Percentiles rank a stretch among this genome's conserved stretches.
Evolutionary conservation across 441 rosid genomes (phyloP).

Genomic region (Metrosideros polymorpha): DNA sequence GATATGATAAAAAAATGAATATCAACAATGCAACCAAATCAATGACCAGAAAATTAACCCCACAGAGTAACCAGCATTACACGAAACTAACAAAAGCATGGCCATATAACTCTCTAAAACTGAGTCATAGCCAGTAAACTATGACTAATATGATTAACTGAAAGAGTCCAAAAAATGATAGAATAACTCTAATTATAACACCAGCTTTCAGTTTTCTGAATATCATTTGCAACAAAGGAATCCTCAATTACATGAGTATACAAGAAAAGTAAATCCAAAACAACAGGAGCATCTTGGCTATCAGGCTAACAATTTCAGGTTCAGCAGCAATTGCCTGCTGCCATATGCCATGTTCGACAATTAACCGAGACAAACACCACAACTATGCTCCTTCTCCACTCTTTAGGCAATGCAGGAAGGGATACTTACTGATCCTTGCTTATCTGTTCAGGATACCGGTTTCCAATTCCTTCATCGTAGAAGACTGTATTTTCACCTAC

Average conservation of each 20-base stretch:
- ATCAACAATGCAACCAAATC: neutral
- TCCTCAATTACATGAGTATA: neutral
- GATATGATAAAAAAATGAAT: neutral
- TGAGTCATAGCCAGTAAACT: neutral
- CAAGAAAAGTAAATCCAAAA: neutral
- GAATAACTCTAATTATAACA: neutral
- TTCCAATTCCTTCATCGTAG: conserved; percentile 29
- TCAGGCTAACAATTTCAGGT: neutral
- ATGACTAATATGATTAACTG: neutral
- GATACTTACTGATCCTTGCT: conserved; percentile 33
- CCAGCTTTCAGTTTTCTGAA: neutral
- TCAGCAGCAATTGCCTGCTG: neutral
- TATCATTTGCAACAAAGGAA: neutral
- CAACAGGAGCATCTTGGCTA: neutral
- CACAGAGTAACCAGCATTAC: neutral
- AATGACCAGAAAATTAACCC: neutral
- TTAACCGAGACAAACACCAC: neutral
- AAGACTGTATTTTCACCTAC: conserved; percentile 25
- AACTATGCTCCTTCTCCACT: neutral
- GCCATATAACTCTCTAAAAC: neutral
- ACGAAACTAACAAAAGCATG: neutral
- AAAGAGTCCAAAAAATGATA: neutral
- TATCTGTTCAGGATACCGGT: conserved; percentile 25
- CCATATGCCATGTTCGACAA: neutral
- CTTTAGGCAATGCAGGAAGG: neutral